Evolutionary conservation across 2,329 filamentous ascomycete species (phyloP).

Genomic region (Phoma sp.): DNA sequence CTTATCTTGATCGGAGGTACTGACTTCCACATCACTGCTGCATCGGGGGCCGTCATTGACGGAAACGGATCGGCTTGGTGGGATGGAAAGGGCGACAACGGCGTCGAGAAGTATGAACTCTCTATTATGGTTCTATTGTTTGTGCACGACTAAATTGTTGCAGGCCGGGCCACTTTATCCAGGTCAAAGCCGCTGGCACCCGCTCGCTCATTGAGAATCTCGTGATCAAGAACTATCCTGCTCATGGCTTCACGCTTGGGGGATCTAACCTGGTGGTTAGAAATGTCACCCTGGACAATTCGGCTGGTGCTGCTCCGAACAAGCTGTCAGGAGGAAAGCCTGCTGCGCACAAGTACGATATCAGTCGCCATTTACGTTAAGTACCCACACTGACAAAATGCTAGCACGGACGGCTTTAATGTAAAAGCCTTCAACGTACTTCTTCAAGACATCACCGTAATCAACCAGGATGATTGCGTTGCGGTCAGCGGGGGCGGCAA

Average conservation of each 20-base stretch:
- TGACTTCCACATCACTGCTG: slow-evolving; percentile 65
- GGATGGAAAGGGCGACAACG: slow-evolving; percentile 55
- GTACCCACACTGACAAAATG: slow-evolving; percentile 18
- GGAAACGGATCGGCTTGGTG: slow-evolving; percentile 47
- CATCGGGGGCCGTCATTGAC: slow-evolving; percentile 62
- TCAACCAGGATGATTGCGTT: slow-evolving; percentile 67
- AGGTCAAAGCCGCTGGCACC: slow-evolving; percentile 61
- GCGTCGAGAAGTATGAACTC: slow-evolving; percentile 50
- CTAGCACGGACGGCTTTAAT: slow-evolving; percentile 66
- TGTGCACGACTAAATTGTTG: neutral
- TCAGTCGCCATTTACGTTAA: neutral
- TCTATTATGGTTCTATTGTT: neutral
- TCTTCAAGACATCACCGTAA: slow-evolving; percentile 58
- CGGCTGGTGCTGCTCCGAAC: slow-evolving; percentile 54
- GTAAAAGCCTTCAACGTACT: slow-evolving; percentile 56
- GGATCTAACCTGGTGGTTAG: slow-evolving; percentile 53
- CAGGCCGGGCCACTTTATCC: neutral
- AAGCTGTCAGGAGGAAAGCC: slow-evolving; percentile 5
- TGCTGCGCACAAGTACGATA: neutral
- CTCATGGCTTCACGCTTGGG: slow-evolving; percentile 59
- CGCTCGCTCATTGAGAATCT: slow-evolving; percentile 60
- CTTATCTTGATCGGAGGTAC: slow-evolving; percentile 66
- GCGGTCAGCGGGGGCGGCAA: slow-evolving; percentile 62
- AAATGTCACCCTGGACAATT: slow-evolving; percentile 64
- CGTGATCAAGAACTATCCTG: slow-evolving; percentile 61